Conservation (phyloP, 805 yeast species). For the Barnettozyma sucrosica region DNA sequence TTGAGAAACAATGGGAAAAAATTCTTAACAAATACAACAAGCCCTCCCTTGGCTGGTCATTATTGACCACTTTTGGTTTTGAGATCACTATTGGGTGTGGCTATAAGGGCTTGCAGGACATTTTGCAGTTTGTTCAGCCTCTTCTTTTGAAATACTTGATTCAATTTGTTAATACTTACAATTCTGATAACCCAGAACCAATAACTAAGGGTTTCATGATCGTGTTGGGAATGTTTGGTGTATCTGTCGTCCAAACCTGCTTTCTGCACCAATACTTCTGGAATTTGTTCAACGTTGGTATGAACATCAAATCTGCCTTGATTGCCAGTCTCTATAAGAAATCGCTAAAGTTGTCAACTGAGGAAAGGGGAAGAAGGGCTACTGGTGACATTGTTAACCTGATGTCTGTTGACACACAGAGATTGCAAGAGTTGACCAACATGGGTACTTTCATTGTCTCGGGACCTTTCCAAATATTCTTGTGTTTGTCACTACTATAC, state of each 20-base stretch:
- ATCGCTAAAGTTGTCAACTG: constrained; percentile 62
- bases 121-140: constrained; percentile 80
- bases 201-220: constrained; percentile 71
- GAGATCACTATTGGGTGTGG: constrained; percentile 63
- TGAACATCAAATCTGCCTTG: constrained; percentile 65
- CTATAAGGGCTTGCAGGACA: constrained; percentile 73
- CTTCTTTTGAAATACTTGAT: constrained; percentile 68
- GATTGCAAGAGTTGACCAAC: constrained; percentile 78
- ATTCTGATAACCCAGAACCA: constrained; percentile 40
- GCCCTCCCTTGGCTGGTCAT: constrained; percentile 53
- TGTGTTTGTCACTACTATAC: constrained; percentile 72
- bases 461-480: constrained; percentile 80
- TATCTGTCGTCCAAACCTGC: constrained; percentile 73
- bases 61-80: constrained; percentile 64
- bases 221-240: constrained; percentile 66
- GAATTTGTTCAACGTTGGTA: constrained; percentile 68
- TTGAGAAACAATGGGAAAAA: constrained; percentile 56
- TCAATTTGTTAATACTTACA: constrained; percentile 44
- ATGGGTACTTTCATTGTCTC: constrained; percentile 82
- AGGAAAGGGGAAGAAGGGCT: constrained; percentile 61
- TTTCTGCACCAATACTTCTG: constrained; percentile 75
- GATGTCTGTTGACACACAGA: constrained; percentile 91
- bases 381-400: constrained; percentile 93
- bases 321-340: constrained; percentile 65
- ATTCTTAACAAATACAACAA: constrained; percentile 43